A percentile compares a stretch with the other conserved stretches of the same genome.
These are phyloP conservation scores for Rhodotorula paludigena DNA, from an alignment of 768 basidiomycete species.

Conservation along the genomic window DNA sequence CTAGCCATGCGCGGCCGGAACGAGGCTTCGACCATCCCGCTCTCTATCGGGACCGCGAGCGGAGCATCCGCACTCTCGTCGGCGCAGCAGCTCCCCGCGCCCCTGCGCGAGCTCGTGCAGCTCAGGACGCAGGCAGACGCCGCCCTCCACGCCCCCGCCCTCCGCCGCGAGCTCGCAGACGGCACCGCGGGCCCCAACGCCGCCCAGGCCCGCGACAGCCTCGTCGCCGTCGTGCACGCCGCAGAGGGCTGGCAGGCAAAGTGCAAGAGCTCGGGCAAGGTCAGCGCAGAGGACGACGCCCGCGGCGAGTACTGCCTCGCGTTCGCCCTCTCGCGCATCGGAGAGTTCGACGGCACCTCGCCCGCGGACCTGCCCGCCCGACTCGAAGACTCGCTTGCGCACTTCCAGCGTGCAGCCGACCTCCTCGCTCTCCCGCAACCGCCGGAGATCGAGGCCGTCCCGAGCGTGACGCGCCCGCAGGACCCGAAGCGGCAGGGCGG, in stretches of 20 bases:
- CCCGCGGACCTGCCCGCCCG: neutral
- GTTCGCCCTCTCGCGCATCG: conserved; percentile 27
- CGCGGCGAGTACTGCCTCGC: conserved; percentile 15
- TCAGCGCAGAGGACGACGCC: conserved; percentile 14
- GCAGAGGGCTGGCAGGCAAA: neutral
- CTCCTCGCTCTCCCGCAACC: conserved; percentile 26
- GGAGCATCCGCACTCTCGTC: too few species aligned
- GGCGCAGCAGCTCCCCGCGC: neutral
- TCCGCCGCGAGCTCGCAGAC: neutral
- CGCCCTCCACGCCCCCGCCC: conserved; percentile 9
- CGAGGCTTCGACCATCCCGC: conserved; percentile 15
- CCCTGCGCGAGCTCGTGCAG: conserved; percentile 7
- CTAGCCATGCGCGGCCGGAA: too few species aligned
- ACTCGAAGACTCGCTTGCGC: conserved; percentile 1
- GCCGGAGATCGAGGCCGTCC: conserved; percentile 15
- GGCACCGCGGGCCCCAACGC: conserved; percentile 12
- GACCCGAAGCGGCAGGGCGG: conserved; percentile 9
- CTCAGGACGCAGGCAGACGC: conserved; percentile 9
- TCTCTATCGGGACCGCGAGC: conserved; percentile 27
- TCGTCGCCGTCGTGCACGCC: conserved; percentile 4
- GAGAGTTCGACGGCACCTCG: conserved; percentile 25
- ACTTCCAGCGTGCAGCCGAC: conserved; percentile 5
- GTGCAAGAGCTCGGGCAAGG: neutral
- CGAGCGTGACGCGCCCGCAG: conserved; percentile 31
- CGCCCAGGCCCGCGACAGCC: neutral